phyloP scores from a whole-genome alignment of 2,329 filamentous ascomycete genomes.

The Lachnellula willkommii region DNA sequence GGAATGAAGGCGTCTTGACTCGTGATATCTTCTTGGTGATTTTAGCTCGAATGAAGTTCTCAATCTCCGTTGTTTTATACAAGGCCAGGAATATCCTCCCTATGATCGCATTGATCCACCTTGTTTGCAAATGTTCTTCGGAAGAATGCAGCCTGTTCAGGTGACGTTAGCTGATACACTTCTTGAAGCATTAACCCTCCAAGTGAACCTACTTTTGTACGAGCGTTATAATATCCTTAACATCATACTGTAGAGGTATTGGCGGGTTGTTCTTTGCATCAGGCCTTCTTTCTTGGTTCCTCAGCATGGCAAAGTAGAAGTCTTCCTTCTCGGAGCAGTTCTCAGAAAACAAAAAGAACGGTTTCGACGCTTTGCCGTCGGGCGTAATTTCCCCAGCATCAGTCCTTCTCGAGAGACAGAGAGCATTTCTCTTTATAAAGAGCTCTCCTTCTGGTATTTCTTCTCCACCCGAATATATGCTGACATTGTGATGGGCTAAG shows the following conservation, averaged over 20 bases:
- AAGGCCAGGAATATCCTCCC: slow-evolving; percentile 83
- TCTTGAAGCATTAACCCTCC: not conserved
- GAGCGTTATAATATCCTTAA: slow-evolving; percentile 80
- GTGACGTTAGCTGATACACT: not conserved
- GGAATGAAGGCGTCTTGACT: slow-evolving; percentile 85
- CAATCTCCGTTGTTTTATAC: slow-evolving; percentile 77
- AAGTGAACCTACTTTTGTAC: slow-evolving; percentile 51
- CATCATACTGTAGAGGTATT: slow-evolving; percentile 69
- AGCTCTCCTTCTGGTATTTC: slow-evolving; percentile 84
- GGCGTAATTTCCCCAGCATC: slow-evolving; percentile 50
- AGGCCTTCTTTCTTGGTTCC: slow-evolving; percentile 70
- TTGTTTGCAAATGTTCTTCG: slow-evolving; percentile 82
- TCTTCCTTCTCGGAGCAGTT: slow-evolving; percentile 97
- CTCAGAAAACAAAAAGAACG: slow-evolving; percentile 91
- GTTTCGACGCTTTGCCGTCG: slow-evolving; percentile 60
- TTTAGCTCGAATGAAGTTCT: slow-evolving; percentile 74
- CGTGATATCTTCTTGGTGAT: slow-evolving; percentile 94
- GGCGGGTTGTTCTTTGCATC: slow-evolving; percentile 55
- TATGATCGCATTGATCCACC: slow-evolving; percentile 90
- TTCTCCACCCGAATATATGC: slow-evolving; percentile 75
- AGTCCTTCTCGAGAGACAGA: slow-evolving; percentile 67
- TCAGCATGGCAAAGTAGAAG: slow-evolving; percentile 89
- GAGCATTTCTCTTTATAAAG: slow-evolving; percentile 90
- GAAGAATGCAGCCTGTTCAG: slow-evolving; percentile 71
- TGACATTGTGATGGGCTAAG: slow-evolving; percentile 78